Evolutionary conservation across 768 basidiomycete genomes (phyloP).

Genomic region (Podaxis sp.): DNA sequence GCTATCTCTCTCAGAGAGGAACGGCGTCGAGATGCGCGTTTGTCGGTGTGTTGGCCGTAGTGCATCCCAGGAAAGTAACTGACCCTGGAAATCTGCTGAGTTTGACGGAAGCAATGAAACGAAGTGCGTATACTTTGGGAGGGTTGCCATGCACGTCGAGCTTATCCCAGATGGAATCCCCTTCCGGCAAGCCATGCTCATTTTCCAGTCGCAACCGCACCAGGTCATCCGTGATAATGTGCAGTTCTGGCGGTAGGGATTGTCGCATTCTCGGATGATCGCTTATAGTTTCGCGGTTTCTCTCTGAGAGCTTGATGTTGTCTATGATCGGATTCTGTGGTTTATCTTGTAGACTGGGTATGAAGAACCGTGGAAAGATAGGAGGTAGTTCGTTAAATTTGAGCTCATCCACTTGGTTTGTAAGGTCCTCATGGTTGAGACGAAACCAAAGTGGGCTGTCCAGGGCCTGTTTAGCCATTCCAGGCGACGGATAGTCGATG

Average conservation of each 20-base stretch:
- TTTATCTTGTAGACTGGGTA: constrained; percentile 65
- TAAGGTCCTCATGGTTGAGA: constrained; percentile 5
- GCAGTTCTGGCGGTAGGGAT: constrained; percentile 30
- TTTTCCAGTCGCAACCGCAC: constrained; percentile 8
- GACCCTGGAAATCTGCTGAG: constrained; percentile 34
- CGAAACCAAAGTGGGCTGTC: constrained; percentile 8
- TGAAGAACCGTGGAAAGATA: constrained; percentile 51
- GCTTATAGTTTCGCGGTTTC: constrained; percentile 20
- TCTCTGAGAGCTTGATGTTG: constrained; percentile 36
- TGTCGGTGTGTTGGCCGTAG: constrained; percentile 35
- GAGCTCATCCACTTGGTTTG: constrained; percentile 1
- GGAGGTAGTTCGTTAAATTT: constrained; percentile 32
- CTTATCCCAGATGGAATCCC: constrained; percentile 15
- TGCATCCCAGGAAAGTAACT: constrained; percentile 65
- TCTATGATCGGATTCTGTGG: constrained; percentile 82
- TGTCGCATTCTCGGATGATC: not conserved
- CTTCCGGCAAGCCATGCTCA: constrained; percentile 21
- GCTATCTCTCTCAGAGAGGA: constrained; percentile 68
- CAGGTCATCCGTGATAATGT: constrained; percentile 21
- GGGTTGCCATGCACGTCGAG: constrained; percentile 12
- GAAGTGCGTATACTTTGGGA: constrained; percentile 25
- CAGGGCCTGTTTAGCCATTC: not conserved
- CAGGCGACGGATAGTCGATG: not conserved
- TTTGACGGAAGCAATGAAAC: constrained; percentile 1
- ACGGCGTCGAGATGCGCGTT: constrained; percentile 43